Evolutionary conservation across 2,329 filamentous ascomycete species (phyloP), one percentile per base, ranked within the genome.

Genomic region (Curvularia sp.): DNA sequence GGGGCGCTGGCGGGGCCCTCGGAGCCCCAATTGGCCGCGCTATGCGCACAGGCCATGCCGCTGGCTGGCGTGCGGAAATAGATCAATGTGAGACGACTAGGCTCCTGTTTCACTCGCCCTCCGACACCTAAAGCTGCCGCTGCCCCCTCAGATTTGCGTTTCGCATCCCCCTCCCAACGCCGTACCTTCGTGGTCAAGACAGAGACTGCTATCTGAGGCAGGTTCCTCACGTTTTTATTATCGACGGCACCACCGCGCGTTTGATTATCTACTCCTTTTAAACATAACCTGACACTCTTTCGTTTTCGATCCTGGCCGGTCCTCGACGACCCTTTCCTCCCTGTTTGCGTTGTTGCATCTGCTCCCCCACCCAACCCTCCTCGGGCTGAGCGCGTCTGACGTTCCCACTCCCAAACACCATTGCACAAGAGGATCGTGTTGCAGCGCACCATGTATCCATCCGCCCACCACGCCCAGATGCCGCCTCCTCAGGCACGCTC

Each of bases 391-490:
- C 61, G 71, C 69, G 67, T 73, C 71, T 68, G 69, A 74, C 65
- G 62, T 66, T 53, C 57, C 51, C 53, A 44, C 64, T 65, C 65
- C 61, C 68, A 66, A 75, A 71, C 67, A 67, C 62, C 61, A 61
- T 57, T 15, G 28, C 63, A 68, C 43, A 72, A 43, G 61, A 71
- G 66, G 64, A 70, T 61, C 71, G 69, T 73, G 70, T 74, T 75
- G 74, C 74, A 74, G 70, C 62, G 68, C 71, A 77, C 57, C 76
- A 83, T 83, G 81, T 83, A 82, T 75, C 77, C 80, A 64, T 77
- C 68, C 69, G 66, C 76, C 61, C 90, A 93, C 68, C 75, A 84
- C 82, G 86, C 90, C 75, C 85, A 89, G 69, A 97, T 97, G 92
- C 90, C 91, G 71, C 89, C 91, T 74, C 91, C 91, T 64, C 93